Percentiles rank a stretch among this genome's conserved stretches.
phyloP scores from a whole-genome alignment of 306 rosid genomes.

The Trichosanthes truncata region DNA sequence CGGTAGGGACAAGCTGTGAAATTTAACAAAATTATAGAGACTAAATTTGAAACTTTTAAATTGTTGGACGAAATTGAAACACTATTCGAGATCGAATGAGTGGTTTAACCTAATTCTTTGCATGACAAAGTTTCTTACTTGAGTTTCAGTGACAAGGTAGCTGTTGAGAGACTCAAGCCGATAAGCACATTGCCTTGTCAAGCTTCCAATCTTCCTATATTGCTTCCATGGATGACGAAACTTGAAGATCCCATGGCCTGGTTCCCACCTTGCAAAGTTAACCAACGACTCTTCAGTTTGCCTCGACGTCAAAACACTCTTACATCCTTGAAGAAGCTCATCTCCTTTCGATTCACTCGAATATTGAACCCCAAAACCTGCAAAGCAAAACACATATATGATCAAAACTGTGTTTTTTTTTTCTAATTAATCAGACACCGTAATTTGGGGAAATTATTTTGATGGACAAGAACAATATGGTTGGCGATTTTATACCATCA shows the following conservation, averaged over 20 bases:
- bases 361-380: not conserved
- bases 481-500: too few relatives aligned
- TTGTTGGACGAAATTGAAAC: too few relatives aligned
- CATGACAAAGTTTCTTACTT: constrained; percentile 8
- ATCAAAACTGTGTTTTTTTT: too few relatives aligned
- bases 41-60: too few relatives aligned
- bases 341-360: constrained; percentile 9
- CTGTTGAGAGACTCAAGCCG: constrained; percentile 33
- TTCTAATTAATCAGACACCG: too few relatives aligned
- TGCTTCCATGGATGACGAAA: constrained; percentile 46
- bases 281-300: constrained; percentile 19
- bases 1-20: too few relatives aligned
- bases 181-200: constrained; percentile 37
- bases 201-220: constrained; percentile 36
- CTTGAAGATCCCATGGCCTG: constrained; percentile 33
- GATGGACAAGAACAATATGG: too few relatives aligned
- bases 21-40: too few relatives aligned
- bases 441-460: too few relatives aligned
- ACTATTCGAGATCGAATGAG: too few relatives aligned
- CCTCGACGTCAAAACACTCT: constrained; percentile 41
- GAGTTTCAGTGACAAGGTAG: constrained; percentile 19
- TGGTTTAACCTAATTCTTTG: not conserved
- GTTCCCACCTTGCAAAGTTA: constrained; percentile 55
- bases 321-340: constrained; percentile 28
- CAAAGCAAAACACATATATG: not conserved